Percentiles rank a stretch among this genome's conserved stretches.
phyloP scores from a whole-genome alignment of 2,329 filamentous ascomycete genomes.

The Pseudopithomyces chartarum region DNA sequence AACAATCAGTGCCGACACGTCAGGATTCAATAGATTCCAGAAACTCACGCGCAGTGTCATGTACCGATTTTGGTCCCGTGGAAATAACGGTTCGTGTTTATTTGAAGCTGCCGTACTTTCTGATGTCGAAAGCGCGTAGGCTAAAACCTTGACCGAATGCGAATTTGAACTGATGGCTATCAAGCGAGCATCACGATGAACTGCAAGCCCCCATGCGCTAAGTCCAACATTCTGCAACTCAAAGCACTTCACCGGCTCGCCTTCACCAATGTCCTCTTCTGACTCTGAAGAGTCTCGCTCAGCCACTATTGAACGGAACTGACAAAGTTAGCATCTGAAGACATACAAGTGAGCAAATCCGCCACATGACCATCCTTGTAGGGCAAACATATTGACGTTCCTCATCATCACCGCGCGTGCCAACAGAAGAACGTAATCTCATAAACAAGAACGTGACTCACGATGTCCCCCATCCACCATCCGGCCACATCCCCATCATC shows the following conservation, averaged over 20 bases:
- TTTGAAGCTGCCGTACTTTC: slow-evolving; percentile 6
- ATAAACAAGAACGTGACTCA: background rate
- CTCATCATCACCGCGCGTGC: no score
- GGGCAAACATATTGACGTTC: no score
- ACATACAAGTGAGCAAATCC: no score
- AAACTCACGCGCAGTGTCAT: slow-evolving; percentile 14
- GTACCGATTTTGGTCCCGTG: slow-evolving; percentile 31
- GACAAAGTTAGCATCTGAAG: background rate
- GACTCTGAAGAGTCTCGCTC: background rate
- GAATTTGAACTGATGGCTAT: slow-evolving; percentile 86
- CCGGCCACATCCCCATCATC: slow-evolving; percentile 61
- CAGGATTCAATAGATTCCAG: background rate
- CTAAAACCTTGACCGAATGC: slow-evolving; percentile 61
- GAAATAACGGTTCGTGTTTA: slow-evolving; percentile 31
- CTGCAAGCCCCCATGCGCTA: slow-evolving; percentile 87
- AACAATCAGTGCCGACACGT: background rate
- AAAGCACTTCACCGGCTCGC: slow-evolving; percentile 58
- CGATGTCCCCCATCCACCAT: slow-evolving; percentile 41
- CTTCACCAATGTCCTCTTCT: slow-evolving; percentile 37
- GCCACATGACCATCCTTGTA: no score
- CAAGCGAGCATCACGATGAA: slow-evolving; percentile 80
- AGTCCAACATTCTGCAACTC: slow-evolving; percentile 76
- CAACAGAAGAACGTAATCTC: no score
- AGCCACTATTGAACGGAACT: slow-evolving; percentile 23
- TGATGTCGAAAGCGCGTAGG: slow-evolving; percentile 56